Evolutionary conservation across 169 alveolate species (phyloP).

Genomic region (Blepharisma undulans): DNA sequence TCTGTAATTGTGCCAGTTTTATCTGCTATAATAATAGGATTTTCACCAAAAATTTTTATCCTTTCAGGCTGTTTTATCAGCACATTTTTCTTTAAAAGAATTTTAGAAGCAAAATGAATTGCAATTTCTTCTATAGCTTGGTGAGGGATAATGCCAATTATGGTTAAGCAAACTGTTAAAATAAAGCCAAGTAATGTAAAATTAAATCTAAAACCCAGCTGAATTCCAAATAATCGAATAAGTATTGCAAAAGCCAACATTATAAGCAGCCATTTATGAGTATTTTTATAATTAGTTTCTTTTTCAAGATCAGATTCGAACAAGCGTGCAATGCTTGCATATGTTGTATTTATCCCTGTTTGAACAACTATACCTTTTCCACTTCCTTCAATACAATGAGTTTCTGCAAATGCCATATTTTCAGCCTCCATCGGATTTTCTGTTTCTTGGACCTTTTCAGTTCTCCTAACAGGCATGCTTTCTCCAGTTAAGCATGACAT

Average conservation of each 20-base stretch:
- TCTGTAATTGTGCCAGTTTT: slow-evolving; percentile 87
- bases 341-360: slow-evolving; percentile 84
- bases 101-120: slow-evolving; percentile 83
- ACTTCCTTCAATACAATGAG: slow-evolving; percentile 62
- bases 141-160: slow-evolving; percentile 86
- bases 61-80: slow-evolving; percentile 85
- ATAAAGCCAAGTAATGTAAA: slow-evolving; percentile 73
- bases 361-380: slow-evolving; percentile 75
- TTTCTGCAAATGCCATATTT: slow-evolving; percentile 75
- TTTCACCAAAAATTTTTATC: slow-evolving; percentile 86
- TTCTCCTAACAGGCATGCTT: slow-evolving; percentile 63
- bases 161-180: slow-evolving; percentile 78
- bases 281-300: slow-evolving; percentile 79
- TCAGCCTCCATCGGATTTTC: slow-evolving; percentile 54
- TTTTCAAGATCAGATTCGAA: slow-evolving; percentile 65
- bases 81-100: slow-evolving; percentile 73
- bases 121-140: slow-evolving; percentile 79
- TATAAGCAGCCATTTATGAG: slow-evolving; percentile 76
- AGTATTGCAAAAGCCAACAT: slow-evolving; percentile 78
- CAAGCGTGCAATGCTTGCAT: slow-evolving; percentile 85
- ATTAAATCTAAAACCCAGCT: slow-evolving; percentile 70
- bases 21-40: slow-evolving; percentile 85
- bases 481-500: slow-evolving; percentile 84
- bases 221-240: slow-evolving; percentile 74
- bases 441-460: slow-evolving; percentile 32